Evolutionary conservation across 2,329 filamentous ascomycete genomes (phyloP).

Genomic region (Torrubiellomyces zombiae): DNA sequence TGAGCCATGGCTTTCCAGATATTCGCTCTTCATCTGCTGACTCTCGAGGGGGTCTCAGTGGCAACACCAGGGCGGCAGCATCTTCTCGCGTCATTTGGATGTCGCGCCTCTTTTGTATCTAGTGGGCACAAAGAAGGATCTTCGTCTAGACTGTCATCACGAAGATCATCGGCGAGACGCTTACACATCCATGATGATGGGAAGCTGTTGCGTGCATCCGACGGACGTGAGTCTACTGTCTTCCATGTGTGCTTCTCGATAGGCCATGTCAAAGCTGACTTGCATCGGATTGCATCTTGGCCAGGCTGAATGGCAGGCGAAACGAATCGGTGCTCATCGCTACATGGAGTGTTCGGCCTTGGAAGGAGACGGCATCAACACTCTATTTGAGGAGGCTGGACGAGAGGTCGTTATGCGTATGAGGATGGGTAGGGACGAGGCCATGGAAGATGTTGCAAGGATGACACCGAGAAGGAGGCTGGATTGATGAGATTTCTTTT

Average conservation of each 20-base stretch:
- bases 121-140: constrained; percentile 19
- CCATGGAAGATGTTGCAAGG: constrained; percentile 1
- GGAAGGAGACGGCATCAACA: constrained; percentile 17
- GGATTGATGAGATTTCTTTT: no score
- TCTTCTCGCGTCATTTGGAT: no score
- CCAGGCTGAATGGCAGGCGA: constrained; percentile 17
- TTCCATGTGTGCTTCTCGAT: no score
- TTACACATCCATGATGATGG: no score
- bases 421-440: no score
- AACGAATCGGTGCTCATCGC: constrained; percentile 11
- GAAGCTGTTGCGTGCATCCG: constrained; percentile 15
- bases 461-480: no score
- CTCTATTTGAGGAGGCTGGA: constrained; percentile 12
- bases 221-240: constrained; percentile 12
- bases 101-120: constrained; percentile 13
- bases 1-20: no score
- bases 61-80: constrained; percentile 11
- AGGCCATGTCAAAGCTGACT: not conserved
- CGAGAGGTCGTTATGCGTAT: no score
- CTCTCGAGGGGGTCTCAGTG: constrained; percentile 5
- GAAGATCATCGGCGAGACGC: constrained; percentile 4
- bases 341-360: constrained; percentile 20
- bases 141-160: constrained; percentile 6
- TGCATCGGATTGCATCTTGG: not conserved
- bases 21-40: not conserved